Conservation (phyloP, 2,329 filamentous ascomycete genomes). For the Exophiala phaeomuriformis region DNA sequence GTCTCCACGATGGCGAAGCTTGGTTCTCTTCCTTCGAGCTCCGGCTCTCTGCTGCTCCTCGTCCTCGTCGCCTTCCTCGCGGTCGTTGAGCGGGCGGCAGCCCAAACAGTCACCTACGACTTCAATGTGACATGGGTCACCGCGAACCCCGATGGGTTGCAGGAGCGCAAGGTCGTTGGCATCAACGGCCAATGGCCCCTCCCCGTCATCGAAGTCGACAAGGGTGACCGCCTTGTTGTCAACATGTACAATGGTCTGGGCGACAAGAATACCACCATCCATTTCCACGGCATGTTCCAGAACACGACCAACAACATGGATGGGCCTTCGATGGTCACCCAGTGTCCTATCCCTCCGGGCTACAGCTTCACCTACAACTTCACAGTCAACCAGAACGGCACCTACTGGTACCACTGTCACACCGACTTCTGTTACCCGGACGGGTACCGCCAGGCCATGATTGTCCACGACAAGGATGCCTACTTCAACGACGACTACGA, state of each 20-base stretch:
- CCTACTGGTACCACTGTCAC: constrained; percentile 63
- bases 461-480: constrained; percentile 54
- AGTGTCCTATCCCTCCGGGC: constrained; percentile 60
- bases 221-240: constrained; percentile 63
- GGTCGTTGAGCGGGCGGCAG: constrained; percentile 2
- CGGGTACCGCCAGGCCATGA: constrained; percentile 58
- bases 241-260: constrained; percentile 61
- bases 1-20: constrained; percentile 7
- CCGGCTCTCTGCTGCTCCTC: constrained; percentile 4
- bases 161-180: constrained; percentile 51
- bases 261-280: constrained; percentile 60
- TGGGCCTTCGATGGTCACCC: constrained; percentile 59
- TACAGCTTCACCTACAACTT: constrained; percentile 61
- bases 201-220: constrained; percentile 63
- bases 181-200: constrained; percentile 71
- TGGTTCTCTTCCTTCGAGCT: constrained; percentile 1
- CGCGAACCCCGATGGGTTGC: constrained; percentile 50
- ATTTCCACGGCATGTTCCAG: constrained; percentile 72
- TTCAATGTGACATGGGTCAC: constrained; percentile 50
- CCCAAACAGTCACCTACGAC: constrained; percentile 40
- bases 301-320: constrained; percentile 71
- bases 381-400: constrained; percentile 49
- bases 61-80: neutral
- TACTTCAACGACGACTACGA: constrained; percentile 48
- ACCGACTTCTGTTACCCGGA: constrained; percentile 58